Base-by-base conservation (phyloP, 768 basidiomycete species). In the Trametes sanguinea region DNA sequence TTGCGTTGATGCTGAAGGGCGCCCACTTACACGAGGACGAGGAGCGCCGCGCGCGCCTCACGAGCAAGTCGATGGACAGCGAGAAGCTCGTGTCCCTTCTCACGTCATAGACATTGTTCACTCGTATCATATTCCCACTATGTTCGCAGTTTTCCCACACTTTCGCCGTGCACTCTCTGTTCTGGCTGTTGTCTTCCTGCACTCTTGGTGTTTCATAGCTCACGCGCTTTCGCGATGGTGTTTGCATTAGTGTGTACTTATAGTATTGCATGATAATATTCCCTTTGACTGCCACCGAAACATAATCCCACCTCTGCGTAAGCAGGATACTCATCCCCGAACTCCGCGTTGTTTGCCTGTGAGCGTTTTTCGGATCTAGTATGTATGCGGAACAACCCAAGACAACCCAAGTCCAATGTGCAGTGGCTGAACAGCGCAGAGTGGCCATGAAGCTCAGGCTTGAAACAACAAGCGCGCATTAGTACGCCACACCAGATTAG, bases 1-100 rank as follows among this genome's bases (percentile, higher is more conserved):
- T 93, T 72, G 91, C 86, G 11, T 77, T 83, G 61, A 85, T 96
- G 77, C 75, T 96, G 59, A 86, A 83, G 72, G 87, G 85, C 35
- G 84, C 88, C 16, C 81, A 80, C 32, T 75, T 95, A 52, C 76
- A 78, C 65, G 71, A 70, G 68, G 85, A 88, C 65, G 83, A 85
- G 62, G 86, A 84, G 62, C 78, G 80, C 53, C 79, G 80, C 50
- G 73, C 75, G 58, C 83, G 81, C 47, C 77, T 92, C 57, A 82
- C 84, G 35, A 77, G 80, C 51, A 90, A 88, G 77, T 85, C 84
- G 33, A 70, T 74, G 76, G 85, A 87, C 65, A 77, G 78, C 57
- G 83, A 84, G 69, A 83, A 80, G 72, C 79, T 91, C 72, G 77
- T 87, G 69, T 75, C 69, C 65, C 79, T 89, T 46, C 74, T 88